A percentile compares a stretch with the other conserved stretches of the same genome.
phyloP scores from a whole-genome alignment of 179 eudicot genomes.

The Spinacia oleracea region DNA sequence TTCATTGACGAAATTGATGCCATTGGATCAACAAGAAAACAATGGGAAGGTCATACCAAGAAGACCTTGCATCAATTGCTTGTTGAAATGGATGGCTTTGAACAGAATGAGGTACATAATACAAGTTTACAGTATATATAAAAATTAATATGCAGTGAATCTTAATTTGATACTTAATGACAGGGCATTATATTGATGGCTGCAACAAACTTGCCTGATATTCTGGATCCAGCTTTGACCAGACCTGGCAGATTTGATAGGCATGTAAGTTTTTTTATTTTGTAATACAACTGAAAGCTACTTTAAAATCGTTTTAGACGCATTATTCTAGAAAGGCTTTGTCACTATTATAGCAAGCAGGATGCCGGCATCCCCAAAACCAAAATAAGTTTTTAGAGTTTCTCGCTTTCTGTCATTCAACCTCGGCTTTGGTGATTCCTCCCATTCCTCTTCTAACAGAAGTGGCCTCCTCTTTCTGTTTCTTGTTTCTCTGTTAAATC shows the following conservation, averaged over 20 bases:
- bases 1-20: constrained; percentile 98
- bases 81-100: constrained; percentile 99
- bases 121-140: neutral
- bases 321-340: neutral
- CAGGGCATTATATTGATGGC: constrained; percentile 99
- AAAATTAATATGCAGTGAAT: neutral
- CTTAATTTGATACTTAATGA: constrained; percentile 4
- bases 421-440: neutral
- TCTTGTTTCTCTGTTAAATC: neutral
- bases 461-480: neutral
- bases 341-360: neutral
- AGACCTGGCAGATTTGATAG: constrained; percentile 99
- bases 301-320: too few species aligned
- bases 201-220: constrained; percentile 97
- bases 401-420: neutral
- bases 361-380: neutral
- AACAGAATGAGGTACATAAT: constrained; percentile 79
- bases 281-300: neutral
- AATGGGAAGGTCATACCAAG: constrained; percentile 99
- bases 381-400: neutral
- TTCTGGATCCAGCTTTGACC: constrained; percentile 97
- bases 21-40: constrained; percentile 92
- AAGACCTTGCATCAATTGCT: constrained; percentile 95
- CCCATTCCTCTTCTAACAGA: neutral
- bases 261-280: constrained; percentile 65